These are phyloP conservation scores for Penicillium bialowiezense DNA, from an alignment of 495 filamentous ascomycete genomes.

Conservation along the genomic window DNA sequence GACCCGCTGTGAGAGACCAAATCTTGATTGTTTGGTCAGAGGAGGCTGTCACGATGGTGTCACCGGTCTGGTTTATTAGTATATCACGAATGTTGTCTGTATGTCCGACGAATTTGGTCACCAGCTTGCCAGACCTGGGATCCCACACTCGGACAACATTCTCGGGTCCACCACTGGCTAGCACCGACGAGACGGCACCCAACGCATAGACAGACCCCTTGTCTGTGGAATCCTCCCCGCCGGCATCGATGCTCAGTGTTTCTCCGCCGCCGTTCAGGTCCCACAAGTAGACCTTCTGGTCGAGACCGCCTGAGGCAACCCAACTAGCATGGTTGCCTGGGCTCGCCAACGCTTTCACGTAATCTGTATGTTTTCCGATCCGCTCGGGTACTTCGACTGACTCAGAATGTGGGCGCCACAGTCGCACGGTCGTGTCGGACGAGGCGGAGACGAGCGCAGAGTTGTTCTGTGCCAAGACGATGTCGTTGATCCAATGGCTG, in stretches of 20 bases:
- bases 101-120: constrained; percentile 97
- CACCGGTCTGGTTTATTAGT: constrained; percentile 80
- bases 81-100: constrained; percentile 93
- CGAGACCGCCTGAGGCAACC: constrained; percentile 95
- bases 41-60: constrained; percentile 90
- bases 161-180: constrained; percentile 93
- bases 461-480: constrained; percentile 80
- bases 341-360: constrained; percentile 89
- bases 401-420: constrained; percentile 85
- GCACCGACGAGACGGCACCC: constrained; percentile 66
- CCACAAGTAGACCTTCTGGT: constrained; percentile 90
- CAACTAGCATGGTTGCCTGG: constrained; percentile 69
- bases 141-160: constrained; percentile 94
- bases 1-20: constrained; percentile 90
- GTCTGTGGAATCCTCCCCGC: constrained; percentile 71
- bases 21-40: constrained; percentile 97
- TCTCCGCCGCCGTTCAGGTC: constrained; percentile 86
- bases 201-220: constrained; percentile 96
- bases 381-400: constrained; percentile 66
- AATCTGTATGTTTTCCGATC: constrained; percentile 92
- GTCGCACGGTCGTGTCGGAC: constrained; percentile 89
- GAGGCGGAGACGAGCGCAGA: constrained; percentile 88
- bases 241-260: constrained; percentile 78
- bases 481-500: constrained; percentile 98
- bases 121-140: constrained; percentile 78